Conservation (phyloP, 2,329 filamentous ascomycete genomes). For the Orbilia brochopaga region DNA sequence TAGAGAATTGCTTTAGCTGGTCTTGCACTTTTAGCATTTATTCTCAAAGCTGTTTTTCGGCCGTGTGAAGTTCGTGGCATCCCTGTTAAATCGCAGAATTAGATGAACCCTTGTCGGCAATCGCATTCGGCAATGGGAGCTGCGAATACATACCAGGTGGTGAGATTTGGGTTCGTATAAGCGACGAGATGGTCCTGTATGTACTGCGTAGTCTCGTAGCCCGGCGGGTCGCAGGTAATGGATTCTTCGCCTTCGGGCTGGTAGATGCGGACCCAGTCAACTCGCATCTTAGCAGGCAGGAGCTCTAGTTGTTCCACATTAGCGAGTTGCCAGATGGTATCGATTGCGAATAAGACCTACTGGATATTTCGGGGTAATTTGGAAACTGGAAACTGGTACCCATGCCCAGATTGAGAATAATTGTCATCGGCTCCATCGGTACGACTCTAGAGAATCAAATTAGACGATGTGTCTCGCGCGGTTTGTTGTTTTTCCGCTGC, state of each 20-base stretch:
- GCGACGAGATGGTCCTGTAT: slow-evolving; percentile 61
- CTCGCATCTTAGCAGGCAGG: slow-evolving; percentile 62
- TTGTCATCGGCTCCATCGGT: slow-evolving; percentile 64
- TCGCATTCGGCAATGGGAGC: not conserved
- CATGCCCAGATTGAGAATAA: slow-evolving; percentile 64
- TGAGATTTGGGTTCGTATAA: slow-evolving; percentile 63
- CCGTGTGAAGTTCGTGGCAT: slow-evolving; percentile 30
- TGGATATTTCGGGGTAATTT: slow-evolving; percentile 56
- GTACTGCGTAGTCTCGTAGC: slow-evolving; percentile 63
- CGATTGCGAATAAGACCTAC: slow-evolving; percentile 11
- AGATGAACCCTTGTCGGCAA: not conserved
- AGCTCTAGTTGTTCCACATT: slow-evolving; percentile 35
- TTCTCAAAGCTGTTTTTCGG: slow-evolving; percentile 50
- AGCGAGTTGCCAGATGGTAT: slow-evolving; percentile 7
- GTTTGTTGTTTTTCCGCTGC: not conserved
- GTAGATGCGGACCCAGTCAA: slow-evolving; percentile 66
- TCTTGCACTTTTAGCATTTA: slow-evolving; percentile 29
- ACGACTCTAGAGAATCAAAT: slow-evolving; percentile 57
- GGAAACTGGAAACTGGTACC: slow-evolving; percentile 63
- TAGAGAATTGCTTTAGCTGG: no score
- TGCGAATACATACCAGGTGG: slow-evolving; percentile 56
- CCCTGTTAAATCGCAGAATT: slow-evolving; percentile 13
- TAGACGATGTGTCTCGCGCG: not conserved
- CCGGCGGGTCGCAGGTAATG: slow-evolving; percentile 65
- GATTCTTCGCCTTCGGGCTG: slow-evolving; percentile 61